Conservation (phyloP, 2,329 filamentous ascomycete genomes). For the Epichloe gansuensis region DNA sequence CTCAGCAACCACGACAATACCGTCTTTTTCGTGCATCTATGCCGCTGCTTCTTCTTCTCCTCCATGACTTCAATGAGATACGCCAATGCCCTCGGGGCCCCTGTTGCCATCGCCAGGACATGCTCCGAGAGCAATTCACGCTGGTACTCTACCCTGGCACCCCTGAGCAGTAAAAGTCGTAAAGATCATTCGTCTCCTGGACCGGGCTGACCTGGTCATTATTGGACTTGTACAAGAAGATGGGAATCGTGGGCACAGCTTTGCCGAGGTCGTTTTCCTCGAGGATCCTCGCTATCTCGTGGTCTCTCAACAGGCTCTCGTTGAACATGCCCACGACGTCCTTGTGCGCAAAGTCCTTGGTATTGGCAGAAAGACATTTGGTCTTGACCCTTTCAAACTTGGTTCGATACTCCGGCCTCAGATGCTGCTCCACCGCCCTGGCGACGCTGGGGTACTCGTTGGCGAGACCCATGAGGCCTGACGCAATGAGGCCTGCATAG, state of each 20-base stretch:
- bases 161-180: slow-evolving; percentile 1
- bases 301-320: slow-evolving; percentile 5
- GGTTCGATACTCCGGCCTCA: slow-evolving; percentile 11
- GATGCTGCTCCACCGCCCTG: slow-evolving; percentile 7
- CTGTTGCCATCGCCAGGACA: not conserved
- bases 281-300: not conserved
- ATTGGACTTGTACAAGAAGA: slow-evolving; percentile 1
- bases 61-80: slow-evolving; percentile 1
- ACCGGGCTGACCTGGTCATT: slow-evolving; percentile 1
- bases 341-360: slow-evolving; percentile 17
- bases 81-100: not conserved
- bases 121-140: not conserved
- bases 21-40: not conserved
- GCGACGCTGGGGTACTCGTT: slow-evolving; percentile 12
- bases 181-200: not conserved
- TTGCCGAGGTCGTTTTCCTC: not conserved
- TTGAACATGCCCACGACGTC: slow-evolving; percentile 31
- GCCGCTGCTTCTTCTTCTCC: not conserved
- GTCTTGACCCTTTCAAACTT: slow-evolving; percentile 17
- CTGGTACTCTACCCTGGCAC: not conserved
- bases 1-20: not conserved
- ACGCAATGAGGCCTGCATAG: slow-evolving; percentile 12
- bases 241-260: not conserved
- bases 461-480: slow-evolving; percentile 12
- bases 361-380: slow-evolving; percentile 16